Percentiles rank a stretch among this genome's conserved stretches.
These are phyloP conservation scores for Boletus tylopilopsis DNA, from an alignment of 768 basidiomycete genomes.

Conservation along the genomic window DNA sequence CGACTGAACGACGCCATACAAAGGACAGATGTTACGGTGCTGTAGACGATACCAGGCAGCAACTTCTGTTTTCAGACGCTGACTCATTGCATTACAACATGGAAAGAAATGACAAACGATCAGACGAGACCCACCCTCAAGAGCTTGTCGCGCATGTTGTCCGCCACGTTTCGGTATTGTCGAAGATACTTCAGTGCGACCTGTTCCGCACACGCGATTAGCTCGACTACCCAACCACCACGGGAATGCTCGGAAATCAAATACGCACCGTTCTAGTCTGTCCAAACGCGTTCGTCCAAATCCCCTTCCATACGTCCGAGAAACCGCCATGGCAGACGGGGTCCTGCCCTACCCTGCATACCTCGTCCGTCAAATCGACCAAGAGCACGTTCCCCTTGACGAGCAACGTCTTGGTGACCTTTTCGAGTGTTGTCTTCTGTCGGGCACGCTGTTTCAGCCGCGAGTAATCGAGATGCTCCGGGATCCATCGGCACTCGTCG, in stretches of 20 bases:
- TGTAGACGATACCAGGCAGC: conserved; percentile 55
- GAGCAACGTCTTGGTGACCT: conserved; percentile 51
- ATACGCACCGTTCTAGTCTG: conserved; percentile 21
- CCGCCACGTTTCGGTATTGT: conserved; percentile 42
- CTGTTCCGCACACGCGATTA: conserved; percentile 24
- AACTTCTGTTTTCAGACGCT: conserved; percentile 58
- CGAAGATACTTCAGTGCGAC: conserved; percentile 59
- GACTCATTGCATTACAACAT: neutral
- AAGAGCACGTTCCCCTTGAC: conserved; percentile 47
- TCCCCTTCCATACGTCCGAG: conserved; percentile 59
- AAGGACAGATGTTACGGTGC: conserved; percentile 51
- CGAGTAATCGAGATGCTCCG: conserved; percentile 51
- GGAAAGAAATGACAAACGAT: neutral
- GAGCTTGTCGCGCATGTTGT: conserved; percentile 49
- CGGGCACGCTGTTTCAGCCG: conserved; percentile 54
- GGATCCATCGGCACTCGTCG: conserved; percentile 54
- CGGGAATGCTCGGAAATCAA: neutral
- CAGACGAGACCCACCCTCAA: conserved; percentile 36
- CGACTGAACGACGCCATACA: conserved; percentile 53
- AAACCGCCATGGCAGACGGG: conserved; percentile 54
- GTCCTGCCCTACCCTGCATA: conserved; percentile 42
- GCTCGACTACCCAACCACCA: neutral
- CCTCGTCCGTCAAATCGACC: conserved; percentile 55
- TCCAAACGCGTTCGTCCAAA: conserved; percentile 48
- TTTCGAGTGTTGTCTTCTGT: conserved; percentile 51